Conservation (phyloP, 345 rosid species). For the Eucalyptus grandis region DNA sequence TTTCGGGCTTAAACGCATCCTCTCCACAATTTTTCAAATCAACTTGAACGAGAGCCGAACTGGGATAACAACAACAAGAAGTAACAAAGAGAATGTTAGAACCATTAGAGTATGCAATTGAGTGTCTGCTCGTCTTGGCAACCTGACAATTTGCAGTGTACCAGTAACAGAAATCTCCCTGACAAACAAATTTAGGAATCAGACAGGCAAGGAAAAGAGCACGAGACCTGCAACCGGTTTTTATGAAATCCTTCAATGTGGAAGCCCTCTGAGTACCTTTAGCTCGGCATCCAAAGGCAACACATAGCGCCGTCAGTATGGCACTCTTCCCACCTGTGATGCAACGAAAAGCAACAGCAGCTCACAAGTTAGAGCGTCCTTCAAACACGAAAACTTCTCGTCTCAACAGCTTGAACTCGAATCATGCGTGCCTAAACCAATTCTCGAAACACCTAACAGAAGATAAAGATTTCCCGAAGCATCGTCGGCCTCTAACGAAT, state of each 20-base stretch:
- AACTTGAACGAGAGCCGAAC: constrained; percentile 67
- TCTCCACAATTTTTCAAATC: constrained; percentile 68
- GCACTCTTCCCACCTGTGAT: constrained; percentile 88
- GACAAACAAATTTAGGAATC: background rate
- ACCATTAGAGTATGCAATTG: background rate
- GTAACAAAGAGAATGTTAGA: background rate
- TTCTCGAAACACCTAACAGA: background rate
- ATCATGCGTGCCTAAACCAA: background rate
- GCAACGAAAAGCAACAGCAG: background rate
- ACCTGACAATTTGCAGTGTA: background rate
- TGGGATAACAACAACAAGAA: constrained; percentile 2
- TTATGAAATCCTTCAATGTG: constrained; percentile 72
- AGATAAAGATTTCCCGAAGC: background rate
- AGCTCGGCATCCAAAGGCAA: constrained; percentile 91
- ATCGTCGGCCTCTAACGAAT: background rate
- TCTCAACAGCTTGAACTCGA: background rate
- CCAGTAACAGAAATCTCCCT: background rate
- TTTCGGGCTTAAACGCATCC: constrained; percentile 70
- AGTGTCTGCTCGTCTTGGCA: background rate
- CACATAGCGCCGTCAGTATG: constrained; percentile 75
- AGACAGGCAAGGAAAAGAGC: background rate
- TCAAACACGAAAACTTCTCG: background rate
- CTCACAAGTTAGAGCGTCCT: background rate
- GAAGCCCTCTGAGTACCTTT: constrained; percentile 86
- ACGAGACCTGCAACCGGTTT: constrained; percentile 82